These are phyloP conservation scores for Nasturtium officinale DNA, from an alignment of 345 rosid genomes.

Conservation along the genomic window DNA sequence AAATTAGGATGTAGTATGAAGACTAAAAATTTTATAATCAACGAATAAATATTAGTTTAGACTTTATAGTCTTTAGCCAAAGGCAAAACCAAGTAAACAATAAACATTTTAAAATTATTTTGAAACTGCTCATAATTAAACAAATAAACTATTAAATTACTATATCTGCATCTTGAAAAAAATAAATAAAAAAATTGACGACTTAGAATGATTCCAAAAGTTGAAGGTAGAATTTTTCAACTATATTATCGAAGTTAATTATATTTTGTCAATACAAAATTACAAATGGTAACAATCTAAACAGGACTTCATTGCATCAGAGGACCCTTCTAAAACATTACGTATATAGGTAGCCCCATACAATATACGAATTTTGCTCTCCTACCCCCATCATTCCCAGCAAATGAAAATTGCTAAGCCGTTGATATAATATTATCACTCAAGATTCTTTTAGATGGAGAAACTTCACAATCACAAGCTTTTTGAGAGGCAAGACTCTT, in stretches of 20 bases:
- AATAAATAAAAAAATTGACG: neutral
- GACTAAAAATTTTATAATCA: neutral
- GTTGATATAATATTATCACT: constrained; percentile 13
- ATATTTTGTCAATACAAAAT: constrained; percentile 14
- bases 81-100: neutral
- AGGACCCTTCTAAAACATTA: constrained; percentile 15
- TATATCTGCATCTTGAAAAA: neutral
- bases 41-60: neutral
- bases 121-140: neutral
- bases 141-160: neutral
- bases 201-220: constrained; percentile 9
- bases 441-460: constrained; percentile 10
- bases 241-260: constrained; percentile 1
- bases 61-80: too few species aligned
- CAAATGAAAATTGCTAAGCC: constrained; percentile 11
- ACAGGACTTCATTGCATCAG: constrained; percentile 9
- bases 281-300: constrained; percentile 30
- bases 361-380: constrained; percentile 1
- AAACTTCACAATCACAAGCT: constrained; percentile 20
- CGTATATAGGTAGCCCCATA: neutral
- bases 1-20: neutral
- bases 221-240: neutral
- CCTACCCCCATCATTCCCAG: neutral
- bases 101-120: neutral
- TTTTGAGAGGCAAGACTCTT: constrained; percentile 6